These are phyloP conservation scores for Psilocybe mexicana DNA, from an alignment of 1,284 basidiomycete species.

Conservation along the genomic window DNA sequence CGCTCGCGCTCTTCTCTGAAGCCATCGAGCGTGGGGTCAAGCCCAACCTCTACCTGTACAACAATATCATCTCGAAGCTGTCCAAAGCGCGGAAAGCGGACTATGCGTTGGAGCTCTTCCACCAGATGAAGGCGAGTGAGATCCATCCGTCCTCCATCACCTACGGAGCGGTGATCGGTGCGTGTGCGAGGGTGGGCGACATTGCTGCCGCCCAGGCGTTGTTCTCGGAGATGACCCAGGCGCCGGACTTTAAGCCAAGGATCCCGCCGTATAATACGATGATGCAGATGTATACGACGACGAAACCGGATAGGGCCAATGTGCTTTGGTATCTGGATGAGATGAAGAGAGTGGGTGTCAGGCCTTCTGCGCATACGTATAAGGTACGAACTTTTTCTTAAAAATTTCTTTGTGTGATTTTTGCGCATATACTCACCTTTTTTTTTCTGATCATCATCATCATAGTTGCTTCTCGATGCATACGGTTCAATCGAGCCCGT, in stretches of 20 bases:
- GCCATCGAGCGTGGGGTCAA: constrained; percentile 67
- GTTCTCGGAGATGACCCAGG: constrained; percentile 83
- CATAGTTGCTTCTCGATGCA: constrained; percentile 84
- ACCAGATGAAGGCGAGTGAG: constrained; percentile 73
- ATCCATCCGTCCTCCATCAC: constrained; percentile 85
- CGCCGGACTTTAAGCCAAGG: constrained; percentile 80
- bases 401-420: background rate
- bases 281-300: constrained; percentile 96
- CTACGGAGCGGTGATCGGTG: constrained; percentile 94
- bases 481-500: constrained; percentile 88
- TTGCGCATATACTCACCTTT: constrained; percentile 17
- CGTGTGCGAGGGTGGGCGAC: constrained; percentile 94
- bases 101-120: constrained; percentile 83
- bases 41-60: constrained; percentile 89
- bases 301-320: constrained; percentile 80
- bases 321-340: constrained; percentile 79
- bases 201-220: constrained; percentile 78
- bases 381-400: constrained; percentile 54
- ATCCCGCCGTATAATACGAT: constrained; percentile 97
- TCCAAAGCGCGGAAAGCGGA: constrained; percentile 92
- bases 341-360: constrained; percentile 64
- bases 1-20: constrained; percentile 83
- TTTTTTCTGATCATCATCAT: constrained; percentile 3
- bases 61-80: constrained; percentile 94
- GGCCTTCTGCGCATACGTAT: constrained; percentile 88